Conservation (phyloP, 345 rosid species). For the Camelina laxa region DNA sequence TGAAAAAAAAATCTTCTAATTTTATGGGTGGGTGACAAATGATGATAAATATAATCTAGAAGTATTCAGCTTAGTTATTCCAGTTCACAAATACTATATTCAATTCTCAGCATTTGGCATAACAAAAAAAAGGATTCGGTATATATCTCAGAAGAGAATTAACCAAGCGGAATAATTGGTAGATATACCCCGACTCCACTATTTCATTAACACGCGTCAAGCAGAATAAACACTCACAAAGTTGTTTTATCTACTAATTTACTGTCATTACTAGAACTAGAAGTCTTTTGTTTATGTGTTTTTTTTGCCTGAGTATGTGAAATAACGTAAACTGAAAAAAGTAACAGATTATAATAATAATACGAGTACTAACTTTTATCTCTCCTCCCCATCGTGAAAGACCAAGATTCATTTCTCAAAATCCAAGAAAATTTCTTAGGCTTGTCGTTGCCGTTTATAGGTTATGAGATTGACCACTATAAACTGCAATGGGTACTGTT, state of each 20-base stretch:
- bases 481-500: slow-evolving; percentile 34
- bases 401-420: background rate
- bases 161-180: background rate
- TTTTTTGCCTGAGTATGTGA: too few species aligned
- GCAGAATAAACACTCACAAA: too few species aligned
- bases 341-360: background rate
- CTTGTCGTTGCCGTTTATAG: slow-evolving; percentile 41
- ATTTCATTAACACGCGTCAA: background rate
- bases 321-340: background rate
- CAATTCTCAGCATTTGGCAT: slow-evolving; percentile 15
- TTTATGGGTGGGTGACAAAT: slow-evolving; percentile 20
- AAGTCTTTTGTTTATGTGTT: background rate
- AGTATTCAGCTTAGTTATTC: background rate
- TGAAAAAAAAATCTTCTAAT: too few species aligned
- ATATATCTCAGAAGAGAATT: slow-evolving; percentile 18
- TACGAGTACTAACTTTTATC: too few species aligned
- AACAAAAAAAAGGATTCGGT: slow-evolving; percentile 6
- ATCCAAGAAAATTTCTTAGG: slow-evolving; percentile 25
- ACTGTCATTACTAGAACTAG: background rate
- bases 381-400: too few species aligned
- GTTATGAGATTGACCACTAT: slow-evolving; percentile 34
- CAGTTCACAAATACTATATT: too few species aligned
- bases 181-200: background rate
- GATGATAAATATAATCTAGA: slow-evolving; percentile 4
- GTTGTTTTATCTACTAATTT: background rate